phyloP scores from a whole-genome alignment of 805 yeast species.

The Kodamaea hsintzibuensis region DNA sequence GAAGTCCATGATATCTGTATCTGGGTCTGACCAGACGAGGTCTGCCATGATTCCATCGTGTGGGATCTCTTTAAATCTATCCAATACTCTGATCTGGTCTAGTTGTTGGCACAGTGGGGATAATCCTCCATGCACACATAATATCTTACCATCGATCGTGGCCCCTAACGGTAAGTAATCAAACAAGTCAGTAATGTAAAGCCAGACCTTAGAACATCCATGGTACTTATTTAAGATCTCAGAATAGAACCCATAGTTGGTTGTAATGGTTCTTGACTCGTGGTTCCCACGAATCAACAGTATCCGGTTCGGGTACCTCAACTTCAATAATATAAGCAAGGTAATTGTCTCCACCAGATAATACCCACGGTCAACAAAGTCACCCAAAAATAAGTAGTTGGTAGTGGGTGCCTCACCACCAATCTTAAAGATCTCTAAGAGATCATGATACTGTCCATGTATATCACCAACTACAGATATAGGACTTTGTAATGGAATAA shows the following conservation, averaged over 20 bases:
- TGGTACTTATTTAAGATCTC: conserved; percentile 93
- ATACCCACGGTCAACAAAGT: conserved; percentile 94
- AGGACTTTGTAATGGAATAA: conserved; percentile 80
- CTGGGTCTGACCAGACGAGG: conserved; percentile 98
- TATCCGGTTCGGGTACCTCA: conserved; percentile 85
- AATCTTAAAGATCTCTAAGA: conserved; percentile 86
- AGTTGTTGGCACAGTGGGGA: conserved; percentile 94
- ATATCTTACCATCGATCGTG: conserved; percentile 83
- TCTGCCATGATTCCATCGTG: conserved; percentile 99
- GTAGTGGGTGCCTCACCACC: conserved; percentile 95
- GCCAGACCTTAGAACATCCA: conserved; percentile 71
- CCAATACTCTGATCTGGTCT: conserved; percentile 88
- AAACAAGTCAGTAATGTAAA: conserved; percentile 85
- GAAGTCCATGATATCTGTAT: conserved; percentile 75
- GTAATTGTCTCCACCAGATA: conserved; percentile 93
- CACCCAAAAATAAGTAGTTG: conserved; percentile 90
- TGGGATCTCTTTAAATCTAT: conserved; percentile 91
- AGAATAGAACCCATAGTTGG: conserved; percentile 94
- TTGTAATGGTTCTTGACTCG: conserved; percentile 95
- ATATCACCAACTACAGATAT: conserved; percentile 97
- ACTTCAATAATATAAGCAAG: conserved; percentile 74
- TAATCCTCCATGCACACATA: conserved; percentile 96
- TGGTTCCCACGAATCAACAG: conserved; percentile 90
- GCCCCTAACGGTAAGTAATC: conserved; percentile 89
- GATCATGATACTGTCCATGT: conserved; percentile 95